phyloP scores from a whole-genome alignment of 106 monocot species.

The Dendrobium huoshanense region DNA sequence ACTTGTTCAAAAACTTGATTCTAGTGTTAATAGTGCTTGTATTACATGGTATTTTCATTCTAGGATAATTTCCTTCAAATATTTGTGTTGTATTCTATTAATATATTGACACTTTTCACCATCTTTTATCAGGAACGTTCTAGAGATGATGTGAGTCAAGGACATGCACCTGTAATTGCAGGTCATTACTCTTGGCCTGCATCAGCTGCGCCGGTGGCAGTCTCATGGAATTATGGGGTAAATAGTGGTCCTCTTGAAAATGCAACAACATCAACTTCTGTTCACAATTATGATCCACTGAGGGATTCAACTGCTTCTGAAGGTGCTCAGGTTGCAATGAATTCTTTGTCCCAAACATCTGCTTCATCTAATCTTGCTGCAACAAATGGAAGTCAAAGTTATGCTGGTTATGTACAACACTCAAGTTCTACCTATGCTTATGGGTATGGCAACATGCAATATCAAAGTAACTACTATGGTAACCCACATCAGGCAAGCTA shows the following conservation, averaged over 20 bases:
- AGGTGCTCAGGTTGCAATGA: conserved; percentile 24
- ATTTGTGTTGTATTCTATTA: neutral
- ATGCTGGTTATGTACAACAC: conserved; percentile 44
- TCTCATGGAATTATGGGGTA: conserved; percentile 38
- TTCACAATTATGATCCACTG: conserved; percentile 55
- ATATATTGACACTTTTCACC: neutral
- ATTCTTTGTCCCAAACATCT: conserved; percentile 26
- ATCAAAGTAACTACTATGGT: conserved; percentile 55
- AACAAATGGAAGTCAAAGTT: conserved; percentile 43
- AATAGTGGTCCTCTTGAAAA: conserved; percentile 29
- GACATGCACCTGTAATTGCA: conserved; percentile 28
- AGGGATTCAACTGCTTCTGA: conserved; percentile 29
- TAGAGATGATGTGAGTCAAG: conserved; percentile 23
- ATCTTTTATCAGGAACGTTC: conserved; percentile 15
- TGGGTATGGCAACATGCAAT: conserved; percentile 38
- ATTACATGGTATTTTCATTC: neutral
- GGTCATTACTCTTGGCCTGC: conserved; percentile 50
- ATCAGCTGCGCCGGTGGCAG: conserved; percentile 25
- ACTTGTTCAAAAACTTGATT: neutral
- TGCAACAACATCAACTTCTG: conserved; percentile 30
- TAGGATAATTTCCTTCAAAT: neutral
- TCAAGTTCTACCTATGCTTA: conserved; percentile 38
- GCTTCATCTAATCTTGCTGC: conserved; percentile 20
- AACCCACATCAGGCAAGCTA: conserved; percentile 45
- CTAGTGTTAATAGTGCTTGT: neutral